Conservation (phyloP, 2,329 filamentous ascomycete species). For the Talaromyces sp. region DNA sequence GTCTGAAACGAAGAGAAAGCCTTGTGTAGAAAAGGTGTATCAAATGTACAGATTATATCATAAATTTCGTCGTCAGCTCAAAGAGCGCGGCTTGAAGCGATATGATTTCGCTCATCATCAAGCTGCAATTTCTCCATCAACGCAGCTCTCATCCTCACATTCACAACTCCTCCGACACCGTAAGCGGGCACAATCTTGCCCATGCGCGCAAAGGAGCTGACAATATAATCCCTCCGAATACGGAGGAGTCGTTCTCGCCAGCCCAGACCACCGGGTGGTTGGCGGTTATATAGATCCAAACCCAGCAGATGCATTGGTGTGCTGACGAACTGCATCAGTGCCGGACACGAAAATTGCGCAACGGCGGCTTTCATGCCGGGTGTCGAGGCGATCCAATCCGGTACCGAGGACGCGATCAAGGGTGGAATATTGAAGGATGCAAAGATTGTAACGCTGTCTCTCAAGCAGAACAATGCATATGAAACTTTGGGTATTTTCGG, state of each 20-base stretch:
- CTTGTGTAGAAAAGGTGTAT: not conserved
- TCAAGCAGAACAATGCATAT: conserved; percentile 74
- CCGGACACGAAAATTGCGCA: conserved; percentile 79
- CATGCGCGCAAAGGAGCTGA: conserved; percentile 72
- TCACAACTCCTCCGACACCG: conserved; percentile 83
- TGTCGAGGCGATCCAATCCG: conserved; percentile 50
- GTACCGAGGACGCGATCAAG: conserved; percentile 68
- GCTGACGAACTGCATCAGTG: conserved; percentile 72
- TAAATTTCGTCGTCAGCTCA: not conserved
- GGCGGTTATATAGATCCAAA: conserved; percentile 80
- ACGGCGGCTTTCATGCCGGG: conserved; percentile 54
- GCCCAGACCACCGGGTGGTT: conserved; percentile 41
- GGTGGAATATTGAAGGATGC: conserved; percentile 88
- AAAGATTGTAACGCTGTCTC: conserved; percentile 87
- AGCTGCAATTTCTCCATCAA: conserved; percentile 64
- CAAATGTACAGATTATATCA: not conserved
- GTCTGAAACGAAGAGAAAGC: not conserved
- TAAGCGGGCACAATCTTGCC: conserved; percentile 86
- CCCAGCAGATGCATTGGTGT: conserved; percentile 85
- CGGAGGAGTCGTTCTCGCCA: conserved; percentile 63
- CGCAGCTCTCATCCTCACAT: conserved; percentile 65
- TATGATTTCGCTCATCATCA: conserved; percentile 6
- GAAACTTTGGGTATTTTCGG: conserved; percentile 64
- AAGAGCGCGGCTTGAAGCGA: not conserved
- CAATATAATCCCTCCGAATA: conserved; percentile 72